phyloP scores from a whole-genome alignment of 2,329 filamentous ascomycete species.

The Blastomyces emzantsi region DNA sequence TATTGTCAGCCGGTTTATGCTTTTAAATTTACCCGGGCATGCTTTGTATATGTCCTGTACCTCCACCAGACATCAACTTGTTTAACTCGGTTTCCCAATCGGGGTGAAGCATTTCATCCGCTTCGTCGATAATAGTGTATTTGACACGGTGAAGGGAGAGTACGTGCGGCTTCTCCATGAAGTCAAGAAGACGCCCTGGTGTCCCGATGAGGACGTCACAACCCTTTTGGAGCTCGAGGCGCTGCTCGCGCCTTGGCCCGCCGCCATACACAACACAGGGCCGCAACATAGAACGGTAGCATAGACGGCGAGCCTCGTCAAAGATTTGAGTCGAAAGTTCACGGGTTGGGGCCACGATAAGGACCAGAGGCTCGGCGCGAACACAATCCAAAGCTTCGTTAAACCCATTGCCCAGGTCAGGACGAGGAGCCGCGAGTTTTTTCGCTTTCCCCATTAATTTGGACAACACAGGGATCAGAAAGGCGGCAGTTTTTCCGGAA shows the following conservation, averaged over 20 bases:
- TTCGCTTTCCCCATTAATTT: constrained; percentile 94
- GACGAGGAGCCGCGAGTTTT: constrained; percentile 70
- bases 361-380: constrained; percentile 75
- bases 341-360: constrained; percentile 77
- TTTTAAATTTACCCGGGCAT: not conserved
- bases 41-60: constrained; percentile 47
- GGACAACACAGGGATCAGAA: constrained; percentile 78
- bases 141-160: constrained; percentile 26
- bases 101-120: constrained; percentile 76
- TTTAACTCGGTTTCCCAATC: constrained; percentile 72
- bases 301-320: constrained; percentile 84
- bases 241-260: constrained; percentile 59
- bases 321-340: constrained; percentile 93
- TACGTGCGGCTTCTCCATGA: constrained; percentile 59
- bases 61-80: constrained; percentile 69
- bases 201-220: constrained; percentile 86
- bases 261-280: constrained; percentile 88
- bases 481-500: constrained; percentile 93
- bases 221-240: constrained; percentile 64
- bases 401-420: constrained; percentile 50
- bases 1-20: constrained; percentile 9
- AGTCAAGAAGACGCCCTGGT: constrained; percentile 75
- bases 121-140: constrained; percentile 77
- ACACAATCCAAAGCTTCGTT: constrained; percentile 45
- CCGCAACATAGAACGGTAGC: constrained; percentile 89